Evolutionary conservation across 768 basidiomycete species (phyloP).

Genomic region (Holtermanniella nyarrowii): DNA sequence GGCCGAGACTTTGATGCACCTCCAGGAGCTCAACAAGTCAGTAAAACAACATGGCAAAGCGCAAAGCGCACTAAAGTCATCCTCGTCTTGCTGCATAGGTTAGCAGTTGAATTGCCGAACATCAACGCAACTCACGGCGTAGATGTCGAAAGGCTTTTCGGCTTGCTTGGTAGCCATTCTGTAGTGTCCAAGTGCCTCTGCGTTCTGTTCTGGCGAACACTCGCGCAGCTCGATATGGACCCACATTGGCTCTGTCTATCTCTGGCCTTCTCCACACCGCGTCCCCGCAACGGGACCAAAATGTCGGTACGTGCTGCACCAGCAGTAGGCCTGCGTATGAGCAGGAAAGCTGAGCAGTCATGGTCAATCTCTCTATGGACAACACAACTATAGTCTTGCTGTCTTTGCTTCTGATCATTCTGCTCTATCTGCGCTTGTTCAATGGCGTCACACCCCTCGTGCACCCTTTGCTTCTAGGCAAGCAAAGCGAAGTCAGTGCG

Average conservation of each 20-base stretch:
- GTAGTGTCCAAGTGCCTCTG: not conserved
- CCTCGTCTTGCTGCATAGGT: slow-evolving; percentile 11
- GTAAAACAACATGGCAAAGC: too few species aligned
- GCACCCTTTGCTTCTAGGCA: slow-evolving; percentile 83
- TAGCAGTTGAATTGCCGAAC: too few species aligned
- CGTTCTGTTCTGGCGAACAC: too few species aligned
- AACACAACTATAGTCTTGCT: slow-evolving; percentile 32
- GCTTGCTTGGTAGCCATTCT: not conserved
- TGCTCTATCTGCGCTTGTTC: slow-evolving; percentile 30
- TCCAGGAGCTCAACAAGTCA: too few species aligned
- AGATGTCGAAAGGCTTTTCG: too few species aligned
- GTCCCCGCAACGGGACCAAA: not conserved
- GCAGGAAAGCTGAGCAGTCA: not conserved
- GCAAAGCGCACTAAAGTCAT: too few species aligned
- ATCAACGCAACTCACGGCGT: too few species aligned
- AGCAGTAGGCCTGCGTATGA: slow-evolving; percentile 2
- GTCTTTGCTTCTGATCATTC: slow-evolving; percentile 8
- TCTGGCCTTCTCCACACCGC: too few species aligned
- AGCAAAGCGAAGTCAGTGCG: slow-evolving; percentile 79
- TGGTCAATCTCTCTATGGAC: slow-evolving; percentile 21
- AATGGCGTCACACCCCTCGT: slow-evolving; percentile 48
- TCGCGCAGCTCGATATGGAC: too few species aligned
- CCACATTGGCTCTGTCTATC: too few species aligned
- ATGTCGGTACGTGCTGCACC: not conserved
- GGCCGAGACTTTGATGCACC: slow-evolving; percentile 19